Conservation (phyloP, 2,329 filamentous ascomycete species). For the Biscogniauxia sp. region DNA sequence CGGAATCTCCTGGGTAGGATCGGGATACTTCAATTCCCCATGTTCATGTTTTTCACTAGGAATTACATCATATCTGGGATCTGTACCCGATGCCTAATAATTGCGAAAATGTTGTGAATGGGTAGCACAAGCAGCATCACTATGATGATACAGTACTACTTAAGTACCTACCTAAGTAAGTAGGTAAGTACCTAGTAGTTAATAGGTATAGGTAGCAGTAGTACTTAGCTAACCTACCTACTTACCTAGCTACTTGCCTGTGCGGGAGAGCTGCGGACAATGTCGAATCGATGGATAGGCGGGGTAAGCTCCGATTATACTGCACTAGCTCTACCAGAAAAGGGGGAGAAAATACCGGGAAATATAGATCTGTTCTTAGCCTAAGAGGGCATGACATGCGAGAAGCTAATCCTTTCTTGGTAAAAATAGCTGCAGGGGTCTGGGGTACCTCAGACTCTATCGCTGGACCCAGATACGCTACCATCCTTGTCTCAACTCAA, state of each 20-base stretch:
- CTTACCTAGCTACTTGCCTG: too few species aligned
- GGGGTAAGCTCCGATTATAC: neutral
- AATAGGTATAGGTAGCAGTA: too few species aligned
- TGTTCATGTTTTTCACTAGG: neutral
- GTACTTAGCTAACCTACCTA: too few species aligned
- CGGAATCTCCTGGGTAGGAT: neutral
- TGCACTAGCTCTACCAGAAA: too few species aligned
- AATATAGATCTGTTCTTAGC: neutral
- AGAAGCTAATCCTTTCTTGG: neutral
- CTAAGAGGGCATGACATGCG: too few species aligned
- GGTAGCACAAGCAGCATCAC: neutral
- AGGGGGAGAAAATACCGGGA: neutral
- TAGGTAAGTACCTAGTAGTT: too few species aligned
- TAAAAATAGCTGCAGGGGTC: neutral
- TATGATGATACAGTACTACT: neutral
- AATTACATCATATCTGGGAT: neutral
- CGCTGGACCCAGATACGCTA: constrained; percentile 10
- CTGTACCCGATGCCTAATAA: neutral
- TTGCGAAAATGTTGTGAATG: neutral
- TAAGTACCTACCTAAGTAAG: neutral
- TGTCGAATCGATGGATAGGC: neutral
- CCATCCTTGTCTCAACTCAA: constrained; percentile 13
- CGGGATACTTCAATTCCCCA: neutral
- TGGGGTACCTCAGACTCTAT: constrained; percentile 18
- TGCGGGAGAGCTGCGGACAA: neutral